These are phyloP conservation scores for Emydomyces testavorans DNA, from an alignment of 2,329 filamentous ascomycete species.

Conservation along the genomic window DNA sequence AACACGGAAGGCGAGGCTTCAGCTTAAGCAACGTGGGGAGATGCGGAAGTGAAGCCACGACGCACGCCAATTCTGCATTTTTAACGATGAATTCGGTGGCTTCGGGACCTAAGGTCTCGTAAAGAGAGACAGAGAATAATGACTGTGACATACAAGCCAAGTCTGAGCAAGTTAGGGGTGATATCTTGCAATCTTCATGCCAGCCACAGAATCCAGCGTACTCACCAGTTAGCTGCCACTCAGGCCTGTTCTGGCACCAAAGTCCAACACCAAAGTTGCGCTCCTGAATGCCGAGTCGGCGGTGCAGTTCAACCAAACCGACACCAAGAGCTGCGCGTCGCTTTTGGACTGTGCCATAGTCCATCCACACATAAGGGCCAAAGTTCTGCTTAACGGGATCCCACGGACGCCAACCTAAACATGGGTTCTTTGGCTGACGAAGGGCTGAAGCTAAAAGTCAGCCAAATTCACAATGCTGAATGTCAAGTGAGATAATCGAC, in stretches of 20 bases:
- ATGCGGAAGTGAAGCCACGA: conserved; percentile 69
- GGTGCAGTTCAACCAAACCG: conserved; percentile 72
- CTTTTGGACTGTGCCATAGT: conserved; percentile 65
- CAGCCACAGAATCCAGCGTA: conserved; percentile 1
- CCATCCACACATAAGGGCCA: conserved; percentile 70
- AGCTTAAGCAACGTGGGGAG: conserved; percentile 72
- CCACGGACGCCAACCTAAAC: conserved; percentile 71
- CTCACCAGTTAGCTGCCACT: conserved; percentile 73
- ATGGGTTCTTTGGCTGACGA: conserved; percentile 54
- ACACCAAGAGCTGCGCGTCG: conserved; percentile 75
- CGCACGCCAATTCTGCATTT: conserved; percentile 63
- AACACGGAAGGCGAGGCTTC: conserved; percentile 58
- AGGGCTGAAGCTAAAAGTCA: conserved; percentile 32
- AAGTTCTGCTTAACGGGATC: conserved; percentile 61
- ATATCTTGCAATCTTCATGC: not conserved
- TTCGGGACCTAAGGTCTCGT: conserved; percentile 87
- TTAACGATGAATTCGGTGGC: conserved; percentile 93
- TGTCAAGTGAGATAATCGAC: not conserved
- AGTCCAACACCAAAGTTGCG: conserved; percentile 64
- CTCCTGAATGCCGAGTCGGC: conserved; percentile 54
- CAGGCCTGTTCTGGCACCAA: conserved; percentile 77
- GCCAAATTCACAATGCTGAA: conserved; percentile 9
- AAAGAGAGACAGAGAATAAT: conserved; percentile 82
- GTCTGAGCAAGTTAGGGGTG: conserved; percentile 42
- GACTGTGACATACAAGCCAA: conserved; percentile 76